Evolutionary conservation across 257 asterid genomes (phyloP), one percentile per base, ranked within the genome.

Genomic region (Jasminum sambac): DNA sequence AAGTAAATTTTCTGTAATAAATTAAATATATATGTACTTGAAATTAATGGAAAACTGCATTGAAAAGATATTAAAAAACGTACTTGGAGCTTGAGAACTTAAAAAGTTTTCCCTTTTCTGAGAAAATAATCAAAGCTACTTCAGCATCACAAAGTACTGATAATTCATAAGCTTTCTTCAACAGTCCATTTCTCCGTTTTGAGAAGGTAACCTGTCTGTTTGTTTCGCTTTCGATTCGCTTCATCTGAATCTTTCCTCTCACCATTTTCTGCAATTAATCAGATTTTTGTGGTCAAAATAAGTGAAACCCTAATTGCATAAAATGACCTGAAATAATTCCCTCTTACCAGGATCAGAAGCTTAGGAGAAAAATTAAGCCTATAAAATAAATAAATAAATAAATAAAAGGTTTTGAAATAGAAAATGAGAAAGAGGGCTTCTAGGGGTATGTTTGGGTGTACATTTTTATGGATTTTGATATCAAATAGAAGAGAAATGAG

Each of bases 151-250:
- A 30, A 30, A 30, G 36, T 30, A 30, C 77, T 9, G 96, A 86
- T 13, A 90, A 85, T 77, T 90, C 96, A 63, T 78, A 83, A 4
- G 95, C 96, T 76, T 90, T 90, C 86, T 90, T 90, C 74, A 83
- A 0, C 3, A 90, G 83, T 70, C 95, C 95, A 74, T 83, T 90
- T 52, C 88, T 63, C 3, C 96, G 71, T 78, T 90, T 90, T 0
- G 95, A 82, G 72, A 90, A 90, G 0, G 95, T 90, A 70, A 80
- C 92, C 34, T 86, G 92, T 69, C 96, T 60, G 78, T 89, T 88
- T 6, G 90, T 71, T 52, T 85, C 62, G 34, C 88, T 83, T 43
- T 90, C 96, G 1, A 90, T 90, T 36, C 87, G 65, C 75, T 84
- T 88, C 92, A 90, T 68, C 46, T 88, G 71, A 8, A 88, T 81